Percentiles rank a stretch among this genome's conserved stretches.
These are phyloP conservation scores for Penicillium sp. DNA, from an alignment of 2,329 filamentous ascomycete species.

Conservation along the genomic window DNA sequence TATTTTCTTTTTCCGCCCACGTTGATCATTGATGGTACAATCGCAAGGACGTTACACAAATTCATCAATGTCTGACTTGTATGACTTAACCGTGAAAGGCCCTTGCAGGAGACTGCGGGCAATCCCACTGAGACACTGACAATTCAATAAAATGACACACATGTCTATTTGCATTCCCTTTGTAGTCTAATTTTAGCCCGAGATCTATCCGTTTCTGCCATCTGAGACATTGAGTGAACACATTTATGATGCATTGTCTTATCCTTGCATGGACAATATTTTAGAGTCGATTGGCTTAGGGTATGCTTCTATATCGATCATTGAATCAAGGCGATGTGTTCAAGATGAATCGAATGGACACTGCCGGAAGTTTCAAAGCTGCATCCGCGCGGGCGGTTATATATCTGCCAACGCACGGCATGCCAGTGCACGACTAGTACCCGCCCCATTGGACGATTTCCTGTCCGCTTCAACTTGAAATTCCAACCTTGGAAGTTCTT, in stretches of 20 bases:
- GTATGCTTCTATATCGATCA: no score
- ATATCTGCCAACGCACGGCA: no score
- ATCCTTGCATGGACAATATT: conserved; percentile 2
- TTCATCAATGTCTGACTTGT: conserved; percentile 2
- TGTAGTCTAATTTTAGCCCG: background rate
- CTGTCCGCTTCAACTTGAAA: no score
- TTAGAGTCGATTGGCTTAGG: no score
- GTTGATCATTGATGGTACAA: background rate
- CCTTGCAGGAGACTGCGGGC: background rate
- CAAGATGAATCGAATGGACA: no score
- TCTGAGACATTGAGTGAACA: conserved; percentile 1
- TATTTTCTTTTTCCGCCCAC: background rate
- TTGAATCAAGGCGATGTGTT: no score
- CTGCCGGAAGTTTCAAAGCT: no score
- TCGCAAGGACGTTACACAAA: background rate
- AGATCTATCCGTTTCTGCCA: background rate
- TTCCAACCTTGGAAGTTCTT: no score
- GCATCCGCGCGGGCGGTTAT: no score
- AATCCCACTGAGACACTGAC: background rate
- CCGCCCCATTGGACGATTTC: no score
- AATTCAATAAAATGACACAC: background rate
- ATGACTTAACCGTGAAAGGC: background rate
- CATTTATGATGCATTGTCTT: background rate
- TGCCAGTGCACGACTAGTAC: no score
- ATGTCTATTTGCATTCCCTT: background rate